phyloP scores from a whole-genome alignment of 2,329 filamentous ascomycete genomes.

The Ophiocordyceps australis region DNA sequence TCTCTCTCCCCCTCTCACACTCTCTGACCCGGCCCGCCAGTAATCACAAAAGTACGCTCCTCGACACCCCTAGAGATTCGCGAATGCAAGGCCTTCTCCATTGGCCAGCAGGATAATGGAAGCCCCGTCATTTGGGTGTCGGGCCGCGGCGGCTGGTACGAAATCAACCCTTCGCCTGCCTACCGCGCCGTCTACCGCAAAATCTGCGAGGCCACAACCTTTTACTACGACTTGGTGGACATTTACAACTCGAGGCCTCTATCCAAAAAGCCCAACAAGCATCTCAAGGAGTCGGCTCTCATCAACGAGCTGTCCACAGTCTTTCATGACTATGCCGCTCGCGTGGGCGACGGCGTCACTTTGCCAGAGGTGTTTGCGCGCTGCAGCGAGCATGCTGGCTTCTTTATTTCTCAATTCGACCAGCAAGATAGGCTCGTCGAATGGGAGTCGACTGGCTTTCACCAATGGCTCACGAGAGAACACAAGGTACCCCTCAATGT shows the following conservation, averaged over 20 bases:
- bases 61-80: constrained; percentile 31
- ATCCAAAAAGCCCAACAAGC: constrained; percentile 11
- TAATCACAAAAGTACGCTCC: constrained; percentile 12
- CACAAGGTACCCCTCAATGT: constrained; percentile 24
- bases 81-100: constrained; percentile 29
- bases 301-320: constrained; percentile 11
- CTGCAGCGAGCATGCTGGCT: constrained; percentile 28
- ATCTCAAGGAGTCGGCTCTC: constrained; percentile 10
- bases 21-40: constrained; percentile 5
- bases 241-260: constrained; percentile 24
- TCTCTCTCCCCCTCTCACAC: background rate
- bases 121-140: constrained; percentile 44
- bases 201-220: constrained; percentile 43
- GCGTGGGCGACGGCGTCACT: constrained; percentile 31
- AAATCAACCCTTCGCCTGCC: constrained; percentile 37
- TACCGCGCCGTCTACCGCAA: constrained; percentile 38
- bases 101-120: constrained; percentile 29
- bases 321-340: constrained; percentile 26
- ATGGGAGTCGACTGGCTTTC: constrained; percentile 27
- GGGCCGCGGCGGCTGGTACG: constrained; percentile 45
- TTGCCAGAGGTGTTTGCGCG: constrained; percentile 27
- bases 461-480: constrained; percentile 24
- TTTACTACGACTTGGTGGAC: constrained; percentile 45
- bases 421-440: constrained; percentile 17
- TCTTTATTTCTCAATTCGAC: constrained; percentile 32